Evolutionary conservation across 345 rosid species (phyloP).

Genomic region (Pelargonium nanum): DNA sequence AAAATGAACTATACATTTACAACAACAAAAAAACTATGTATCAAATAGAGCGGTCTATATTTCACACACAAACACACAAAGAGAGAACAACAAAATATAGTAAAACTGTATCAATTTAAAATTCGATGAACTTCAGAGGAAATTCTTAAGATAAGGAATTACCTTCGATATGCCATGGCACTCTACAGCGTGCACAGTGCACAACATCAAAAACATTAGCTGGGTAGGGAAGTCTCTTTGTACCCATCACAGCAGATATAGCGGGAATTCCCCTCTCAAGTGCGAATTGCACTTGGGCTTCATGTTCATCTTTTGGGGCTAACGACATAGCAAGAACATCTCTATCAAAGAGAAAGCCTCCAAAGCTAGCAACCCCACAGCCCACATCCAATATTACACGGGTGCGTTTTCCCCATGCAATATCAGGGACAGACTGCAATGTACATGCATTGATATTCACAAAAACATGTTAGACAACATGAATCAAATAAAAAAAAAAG

Average conservation of each 20-base stretch:
- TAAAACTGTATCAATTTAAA: neutral
- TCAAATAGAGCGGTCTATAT: neutral
- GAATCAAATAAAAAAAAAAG: neutral
- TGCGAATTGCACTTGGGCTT: conserved; percentile 24
- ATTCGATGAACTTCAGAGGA: neutral
- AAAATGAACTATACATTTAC: neutral
- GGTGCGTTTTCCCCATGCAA: conserved; percentile 19
- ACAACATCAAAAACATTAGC: conserved; percentile 15
- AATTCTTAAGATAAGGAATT: neutral
- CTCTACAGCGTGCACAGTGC: conserved; percentile 23
- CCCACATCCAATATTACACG: conserved; percentile 21
- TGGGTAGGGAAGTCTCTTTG: conserved; percentile 19
- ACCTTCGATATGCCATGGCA: conserved; percentile 23
- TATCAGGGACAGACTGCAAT: conserved; percentile 11
- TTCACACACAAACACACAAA: neutral
- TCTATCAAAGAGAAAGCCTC: conserved; percentile 18
- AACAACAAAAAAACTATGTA: neutral
- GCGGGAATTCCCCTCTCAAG: conserved; percentile 23
- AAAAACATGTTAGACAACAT: neutral
- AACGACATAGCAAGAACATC: conserved; percentile 21
- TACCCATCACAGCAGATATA: conserved; percentile 18
- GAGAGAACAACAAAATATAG: neutral
- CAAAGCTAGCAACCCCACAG: conserved; percentile 24
- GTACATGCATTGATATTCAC: neutral
- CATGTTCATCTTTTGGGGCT: conserved; percentile 24